Evolutionary conservation across 345 rosid species (phyloP).

Genomic region (Sonneratia caseolaris): DNA sequence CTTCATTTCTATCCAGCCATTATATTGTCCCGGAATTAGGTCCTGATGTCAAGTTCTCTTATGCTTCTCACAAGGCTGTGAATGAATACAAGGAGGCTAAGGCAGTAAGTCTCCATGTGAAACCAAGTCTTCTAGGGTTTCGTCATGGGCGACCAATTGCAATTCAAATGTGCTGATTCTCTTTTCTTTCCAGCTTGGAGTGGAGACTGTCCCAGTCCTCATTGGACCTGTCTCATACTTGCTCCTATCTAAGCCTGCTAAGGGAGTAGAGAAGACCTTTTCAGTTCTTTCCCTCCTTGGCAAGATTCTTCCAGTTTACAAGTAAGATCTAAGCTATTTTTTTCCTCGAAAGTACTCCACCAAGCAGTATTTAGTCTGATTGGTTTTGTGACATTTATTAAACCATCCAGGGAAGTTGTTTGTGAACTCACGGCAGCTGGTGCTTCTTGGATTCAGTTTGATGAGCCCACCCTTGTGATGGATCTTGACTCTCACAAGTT

Average conservation of each 20-base stretch:
- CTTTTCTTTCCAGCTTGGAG: constrained; percentile 52
- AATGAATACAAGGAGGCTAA: constrained; percentile 92
- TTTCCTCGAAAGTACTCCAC: not conserved
- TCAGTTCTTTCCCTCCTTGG: constrained; percentile 78
- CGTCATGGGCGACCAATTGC: not conserved
- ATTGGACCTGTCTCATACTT: constrained; percentile 91
- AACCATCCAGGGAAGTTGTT: constrained; percentile 61
- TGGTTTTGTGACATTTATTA: constrained; percentile 15
- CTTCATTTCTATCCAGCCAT: constrained; percentile 44
- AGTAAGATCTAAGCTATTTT: constrained; percentile 32
- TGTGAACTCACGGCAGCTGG: constrained; percentile 91
- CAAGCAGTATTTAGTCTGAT: not conserved
- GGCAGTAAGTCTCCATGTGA: constrained; percentile 39
- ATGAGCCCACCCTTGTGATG: constrained; percentile 82
- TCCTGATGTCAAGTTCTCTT: constrained; percentile 77
- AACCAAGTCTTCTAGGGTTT: not conserved
- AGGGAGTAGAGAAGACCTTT: constrained; percentile 81
- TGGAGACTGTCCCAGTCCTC: constrained; percentile 83
- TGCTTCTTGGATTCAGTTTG: constrained; percentile 91
- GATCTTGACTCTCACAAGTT: constrained; percentile 83
- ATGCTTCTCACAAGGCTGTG: constrained; percentile 96
- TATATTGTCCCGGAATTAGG: constrained; percentile 96
- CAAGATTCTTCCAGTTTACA: constrained; percentile 80
- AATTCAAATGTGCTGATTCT: no score
- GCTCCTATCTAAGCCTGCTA: constrained; percentile 87